These are phyloP conservation scores for Solanum boliviense DNA, from an alignment of 257 asterid species.

Conservation along the genomic window DNA sequence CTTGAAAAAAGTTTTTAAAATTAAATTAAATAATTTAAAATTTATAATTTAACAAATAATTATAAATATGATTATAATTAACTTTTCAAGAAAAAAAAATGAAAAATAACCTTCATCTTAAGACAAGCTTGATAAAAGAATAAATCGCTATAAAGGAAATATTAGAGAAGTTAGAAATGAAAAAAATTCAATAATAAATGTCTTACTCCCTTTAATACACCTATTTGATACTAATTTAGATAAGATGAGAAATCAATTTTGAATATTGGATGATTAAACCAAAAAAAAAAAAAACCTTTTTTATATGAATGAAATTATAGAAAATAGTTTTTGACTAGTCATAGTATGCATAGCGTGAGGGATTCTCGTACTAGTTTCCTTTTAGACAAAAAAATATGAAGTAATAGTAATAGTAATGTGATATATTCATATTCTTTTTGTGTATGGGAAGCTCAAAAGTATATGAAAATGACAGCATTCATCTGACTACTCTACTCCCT, in stretches of 20 bases:
- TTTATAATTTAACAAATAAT: too few relatives aligned
- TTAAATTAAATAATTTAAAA: too few relatives aligned
- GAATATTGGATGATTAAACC: neutral
- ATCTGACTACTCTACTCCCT: neutral
- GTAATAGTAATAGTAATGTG: neutral
- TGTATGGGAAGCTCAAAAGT: slow-evolving; percentile 10
- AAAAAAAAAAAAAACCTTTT: too few relatives aligned
- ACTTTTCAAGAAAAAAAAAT: too few relatives aligned
- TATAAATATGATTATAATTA: too few relatives aligned
- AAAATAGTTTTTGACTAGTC: neutral
- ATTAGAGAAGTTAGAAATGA: neutral
- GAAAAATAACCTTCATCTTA: too few relatives aligned
- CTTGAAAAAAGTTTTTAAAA: neutral
- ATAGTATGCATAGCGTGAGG: neutral
- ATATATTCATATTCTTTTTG: neutral
- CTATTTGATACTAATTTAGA: neutral
- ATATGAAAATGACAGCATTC: slow-evolving; percentile 23
- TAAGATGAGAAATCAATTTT: neutral
- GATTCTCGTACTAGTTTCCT: slow-evolving; percentile 43
- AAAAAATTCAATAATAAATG: neutral
- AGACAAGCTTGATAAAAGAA: too few relatives aligned
- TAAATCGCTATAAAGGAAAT: neutral
- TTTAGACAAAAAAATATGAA: slow-evolving; percentile 3
- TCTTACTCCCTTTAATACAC: neutral
- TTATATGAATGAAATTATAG: neutral